These are phyloP conservation scores for Sextonia rubra DNA, from an alignment of 164 flowering plant genomes.

Conservation along the genomic window DNA sequence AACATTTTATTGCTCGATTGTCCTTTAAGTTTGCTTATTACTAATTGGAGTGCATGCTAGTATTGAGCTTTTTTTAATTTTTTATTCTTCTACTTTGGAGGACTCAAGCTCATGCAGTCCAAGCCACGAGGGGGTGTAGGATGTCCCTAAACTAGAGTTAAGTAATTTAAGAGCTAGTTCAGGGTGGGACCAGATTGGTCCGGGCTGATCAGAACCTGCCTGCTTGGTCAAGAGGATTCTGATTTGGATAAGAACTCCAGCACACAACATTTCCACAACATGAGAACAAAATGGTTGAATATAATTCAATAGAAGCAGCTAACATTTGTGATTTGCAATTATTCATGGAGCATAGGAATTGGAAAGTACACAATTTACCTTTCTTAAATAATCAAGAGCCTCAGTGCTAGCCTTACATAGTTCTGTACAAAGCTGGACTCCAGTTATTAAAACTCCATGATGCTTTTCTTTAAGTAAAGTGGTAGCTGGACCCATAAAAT, in stretches of 20 bases:
- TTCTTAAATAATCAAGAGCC: slow-evolving; percentile 84
- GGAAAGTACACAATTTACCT: slow-evolving; percentile 42
- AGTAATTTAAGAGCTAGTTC: too few species aligned
- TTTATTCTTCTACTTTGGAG: too few species aligned
- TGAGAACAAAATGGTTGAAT: neutral
- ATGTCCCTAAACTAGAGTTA: too few species aligned
- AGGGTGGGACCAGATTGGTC: too few species aligned
- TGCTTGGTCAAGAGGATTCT: neutral
- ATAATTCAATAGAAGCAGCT: neutral
- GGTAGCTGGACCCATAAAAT: slow-evolving; percentile 81
- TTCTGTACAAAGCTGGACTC: slow-evolving; percentile 92
- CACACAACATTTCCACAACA: neutral
- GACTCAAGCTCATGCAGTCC: too few species aligned
- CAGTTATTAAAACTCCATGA: slow-evolving; percentile 90
- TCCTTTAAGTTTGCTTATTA: too few species aligned
- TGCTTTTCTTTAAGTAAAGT: slow-evolving; percentile 91
- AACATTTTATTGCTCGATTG: too few species aligned
- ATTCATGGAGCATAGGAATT: neutral
- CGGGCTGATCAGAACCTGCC: too few species aligned
- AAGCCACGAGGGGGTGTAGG: too few species aligned
- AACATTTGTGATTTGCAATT: too few species aligned
- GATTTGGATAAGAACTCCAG: neutral
- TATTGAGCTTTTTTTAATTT: too few species aligned
- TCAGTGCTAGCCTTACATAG: slow-evolving; percentile 81
- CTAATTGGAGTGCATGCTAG: too few species aligned